phyloP scores from a whole-genome alignment of 805 yeast genomes.

The Teunomyces lycoperdinae region DNA sequence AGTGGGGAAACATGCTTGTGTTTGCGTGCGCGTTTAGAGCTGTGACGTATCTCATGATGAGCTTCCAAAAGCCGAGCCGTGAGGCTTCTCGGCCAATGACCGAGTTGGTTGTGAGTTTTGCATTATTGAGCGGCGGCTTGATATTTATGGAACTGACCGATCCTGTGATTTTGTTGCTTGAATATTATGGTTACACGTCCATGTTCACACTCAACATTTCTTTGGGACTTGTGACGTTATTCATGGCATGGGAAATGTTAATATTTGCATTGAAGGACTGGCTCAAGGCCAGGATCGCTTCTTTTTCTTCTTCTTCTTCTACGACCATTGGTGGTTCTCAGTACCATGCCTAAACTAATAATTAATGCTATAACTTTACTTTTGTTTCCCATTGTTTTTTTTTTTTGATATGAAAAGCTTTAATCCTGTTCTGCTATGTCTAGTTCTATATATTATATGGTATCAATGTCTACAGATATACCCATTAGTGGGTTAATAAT shows the following conservation, averaged over 20 bases:
- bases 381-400: neutral
- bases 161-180: constrained; percentile 77
- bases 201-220: constrained; percentile 91
- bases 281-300: constrained; percentile 21
- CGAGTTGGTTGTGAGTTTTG: constrained; percentile 76
- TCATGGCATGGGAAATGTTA: constrained; percentile 87
- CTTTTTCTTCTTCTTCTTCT: neutral
- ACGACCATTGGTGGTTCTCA: neutral
- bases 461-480: too few species aligned
- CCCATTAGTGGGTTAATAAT: neutral
- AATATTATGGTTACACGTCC: constrained; percentile 75
- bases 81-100: constrained; percentile 65
- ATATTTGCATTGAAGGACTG: constrained; percentile 62
- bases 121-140: constrained; percentile 82
- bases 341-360: neutral
- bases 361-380: neutral
- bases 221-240: constrained; percentile 70
- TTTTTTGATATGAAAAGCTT: too few species aligned
- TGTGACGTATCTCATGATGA: constrained; percentile 56
- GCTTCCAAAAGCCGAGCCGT: constrained; percentile 30
- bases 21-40: constrained; percentile 78
- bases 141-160: constrained; percentile 91
- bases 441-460: too few species aligned
- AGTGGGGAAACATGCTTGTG: constrained; percentile 90
- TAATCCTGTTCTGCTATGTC: too few species aligned